A percentile compares a stretch with the other conserved stretches of the same genome.
These are phyloP conservation scores for Amoebophrya sp. DNA, from an alignment of 169 alveolate genomes.

Conservation along the genomic window DNA sequence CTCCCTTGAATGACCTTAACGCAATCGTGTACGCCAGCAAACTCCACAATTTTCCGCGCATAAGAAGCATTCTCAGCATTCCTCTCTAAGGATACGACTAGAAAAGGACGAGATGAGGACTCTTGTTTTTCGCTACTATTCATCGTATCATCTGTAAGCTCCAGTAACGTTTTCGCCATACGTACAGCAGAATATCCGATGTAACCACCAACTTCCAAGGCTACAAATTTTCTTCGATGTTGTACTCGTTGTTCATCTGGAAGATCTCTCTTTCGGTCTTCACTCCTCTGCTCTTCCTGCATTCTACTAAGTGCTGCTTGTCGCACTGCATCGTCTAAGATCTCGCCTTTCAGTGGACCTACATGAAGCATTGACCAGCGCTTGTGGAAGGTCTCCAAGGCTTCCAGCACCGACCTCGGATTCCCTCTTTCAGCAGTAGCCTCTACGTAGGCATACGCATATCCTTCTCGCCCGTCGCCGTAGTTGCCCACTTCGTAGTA, in stretches of 20 bases:
- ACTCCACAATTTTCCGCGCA: no score
- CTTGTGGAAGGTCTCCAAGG: background rate
- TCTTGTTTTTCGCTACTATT: no score
- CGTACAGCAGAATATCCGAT: background rate
- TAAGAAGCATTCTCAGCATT: no score
- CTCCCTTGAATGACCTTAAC: no score
- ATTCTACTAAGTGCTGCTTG: background rate
- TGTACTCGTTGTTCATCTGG: background rate
- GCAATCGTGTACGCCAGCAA: no score
- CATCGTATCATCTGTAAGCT: no score
- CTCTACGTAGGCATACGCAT: background rate
- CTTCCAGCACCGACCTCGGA: background rate
- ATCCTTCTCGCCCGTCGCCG: background rate
- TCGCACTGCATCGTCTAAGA: background rate
- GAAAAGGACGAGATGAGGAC: no score
- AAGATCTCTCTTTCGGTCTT: background rate
- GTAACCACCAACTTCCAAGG: background rate
- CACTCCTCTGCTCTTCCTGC: background rate
- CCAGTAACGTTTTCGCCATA: background rate
- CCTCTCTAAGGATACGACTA: no score
- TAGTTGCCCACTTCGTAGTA: background rate
- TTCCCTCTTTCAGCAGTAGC: background rate
- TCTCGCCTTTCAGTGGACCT: background rate
- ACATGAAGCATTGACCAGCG: background rate
- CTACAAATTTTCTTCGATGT: background rate